Base-by-base conservation (phyloP, 148 eudicot genomes). In the Amaranthus palmeri region DNA sequence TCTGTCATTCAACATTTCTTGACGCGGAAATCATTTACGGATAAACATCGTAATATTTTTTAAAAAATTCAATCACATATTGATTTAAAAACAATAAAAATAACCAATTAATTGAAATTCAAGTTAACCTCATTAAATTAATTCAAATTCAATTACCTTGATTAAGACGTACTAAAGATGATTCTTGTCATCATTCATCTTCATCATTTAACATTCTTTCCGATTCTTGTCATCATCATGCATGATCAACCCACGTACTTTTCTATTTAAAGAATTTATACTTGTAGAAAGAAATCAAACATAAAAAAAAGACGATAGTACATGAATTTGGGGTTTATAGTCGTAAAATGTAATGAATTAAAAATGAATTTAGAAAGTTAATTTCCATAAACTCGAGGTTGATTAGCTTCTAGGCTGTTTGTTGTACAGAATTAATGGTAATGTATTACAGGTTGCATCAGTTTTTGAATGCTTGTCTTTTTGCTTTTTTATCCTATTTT, bases 1-100 rank as follows among this genome's bases (percentile, higher is more conserved):
- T 51, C 80, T 77, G 66, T 71, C 71, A 71, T 25, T 66, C 42
- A 53, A 50, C 65, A 77, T 42, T 70, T 13, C 62, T 8, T 14
- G 25, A 77, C 72, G 50, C 72, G 50, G 69, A 62, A 68, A 61
- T 17, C 46, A 9, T 59, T 17, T 9, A 17, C n/a, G 36, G 3
- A 43, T 13, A 56, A 58, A 65, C 50, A 50, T 49, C 55, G n/a
- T 9, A 11, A 52, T 13, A n/a, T 5, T 5, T 43, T 14, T 49
- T n/a, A n/a, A n/a, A n/a, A n/a, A n/a, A n/a, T n/a, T n/a, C n/a
- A n/a, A n/a, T n/a, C n/a, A n/a, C n/a, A n/a, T n/a, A 42, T 59
- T 40, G 5, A 63, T 42, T 60, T 0, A 51, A 76, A 36, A 70
- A 54, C 43, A 14, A 43, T 3, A 18, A 18, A n/a, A 41, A 60